Conservation (phyloP, 345 rosid species). For the Theobroma cacao region DNA sequence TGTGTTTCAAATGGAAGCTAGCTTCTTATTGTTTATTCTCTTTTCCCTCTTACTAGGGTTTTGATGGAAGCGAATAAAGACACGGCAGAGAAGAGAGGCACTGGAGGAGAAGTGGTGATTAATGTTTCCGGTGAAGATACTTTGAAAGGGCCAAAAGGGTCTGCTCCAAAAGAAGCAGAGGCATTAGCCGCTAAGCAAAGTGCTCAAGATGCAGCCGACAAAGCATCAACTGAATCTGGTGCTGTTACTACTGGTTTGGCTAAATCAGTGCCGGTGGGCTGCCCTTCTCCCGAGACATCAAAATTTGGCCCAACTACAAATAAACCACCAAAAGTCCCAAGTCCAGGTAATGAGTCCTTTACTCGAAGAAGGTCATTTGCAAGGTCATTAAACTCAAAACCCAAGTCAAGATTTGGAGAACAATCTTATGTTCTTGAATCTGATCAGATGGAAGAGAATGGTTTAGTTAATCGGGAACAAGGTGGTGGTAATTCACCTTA, state of each 20-base stretch:
- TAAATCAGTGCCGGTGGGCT: constrained; percentile 29
- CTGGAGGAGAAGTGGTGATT: constrained; percentile 46
- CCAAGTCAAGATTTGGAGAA: constrained; percentile 84
- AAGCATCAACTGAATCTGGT: constrained; percentile 20
- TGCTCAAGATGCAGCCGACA: constrained; percentile 6
- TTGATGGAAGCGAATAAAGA: constrained; percentile 27
- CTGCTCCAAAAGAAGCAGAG: constrained; percentile 20
- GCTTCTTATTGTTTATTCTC: background rate
- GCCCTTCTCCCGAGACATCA: constrained; percentile 53
- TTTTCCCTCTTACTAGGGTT: background rate
- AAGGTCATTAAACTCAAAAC: constrained; percentile 61
- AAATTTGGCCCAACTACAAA: constrained; percentile 37
- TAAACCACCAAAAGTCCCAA: constrained; percentile 65
- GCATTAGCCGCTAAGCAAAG: background rate
- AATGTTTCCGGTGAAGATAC: constrained; percentile 44
- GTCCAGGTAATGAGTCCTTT: constrained; percentile 32
- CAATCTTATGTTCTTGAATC: constrained; percentile 43
- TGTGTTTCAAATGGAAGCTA: background rate
- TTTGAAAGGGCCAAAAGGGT: constrained; percentile 29
- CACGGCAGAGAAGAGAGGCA: constrained; percentile 42
- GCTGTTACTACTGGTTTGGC: constrained; percentile 24
- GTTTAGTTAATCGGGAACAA: constrained; percentile 35
- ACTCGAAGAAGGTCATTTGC: constrained; percentile 46
- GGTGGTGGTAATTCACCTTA: constrained; percentile 33
- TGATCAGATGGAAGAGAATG: constrained; percentile 36